Conservation (phyloP, 2,329 filamentous ascomycete genomes). For the Massarina eburnea region DNA sequence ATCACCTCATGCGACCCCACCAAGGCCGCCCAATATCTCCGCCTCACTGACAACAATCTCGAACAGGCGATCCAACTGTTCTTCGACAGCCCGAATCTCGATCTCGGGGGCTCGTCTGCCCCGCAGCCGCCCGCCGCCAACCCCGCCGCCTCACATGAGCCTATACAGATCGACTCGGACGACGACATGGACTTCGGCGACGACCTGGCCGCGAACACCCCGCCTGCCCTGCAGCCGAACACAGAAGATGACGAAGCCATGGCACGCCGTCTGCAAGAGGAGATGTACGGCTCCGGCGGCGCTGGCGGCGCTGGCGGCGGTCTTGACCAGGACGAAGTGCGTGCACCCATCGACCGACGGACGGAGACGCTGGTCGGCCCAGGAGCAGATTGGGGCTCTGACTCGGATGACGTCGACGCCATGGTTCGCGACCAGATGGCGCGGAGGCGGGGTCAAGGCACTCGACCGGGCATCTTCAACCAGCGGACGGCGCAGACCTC, state of each 20-base stretch:
- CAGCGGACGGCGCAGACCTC: conserved; percentile 58
- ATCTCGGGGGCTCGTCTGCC: conserved; percentile 45
- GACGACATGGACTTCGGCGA: conserved; percentile 57
- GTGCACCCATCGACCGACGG: conserved; percentile 87
- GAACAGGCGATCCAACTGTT: conserved; percentile 86
- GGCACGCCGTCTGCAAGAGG: conserved; percentile 87
- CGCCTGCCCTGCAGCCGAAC: conserved; percentile 22
- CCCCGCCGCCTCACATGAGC: conserved; percentile 51
- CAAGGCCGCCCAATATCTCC: conserved; percentile 79
- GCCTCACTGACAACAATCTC: conserved; percentile 80
- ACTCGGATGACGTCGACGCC: conserved; percentile 58
- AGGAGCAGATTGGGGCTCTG: conserved; percentile 53
- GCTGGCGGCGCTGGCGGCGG: conserved; percentile 43
- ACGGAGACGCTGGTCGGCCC: conserved; percentile 90
- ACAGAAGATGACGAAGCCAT: conserved; percentile 92
- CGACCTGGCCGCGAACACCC: conserved; percentile 33
- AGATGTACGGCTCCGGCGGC: conserved; percentile 70
- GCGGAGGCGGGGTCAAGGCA: conserved; percentile 43
- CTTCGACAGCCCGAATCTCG: conserved; percentile 82
- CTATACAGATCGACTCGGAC: conserved; percentile 76
- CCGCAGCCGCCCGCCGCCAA: conserved; percentile 37
- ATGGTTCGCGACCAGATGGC: conserved; percentile 64
- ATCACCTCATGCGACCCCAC: conserved; percentile 76
- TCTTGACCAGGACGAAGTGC: conserved; percentile 61
- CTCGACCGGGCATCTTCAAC: conserved; percentile 67